phyloP scores from a whole-genome alignment of 2,329 filamentous ascomycete species.

The Dendryphion nanum region DNA sequence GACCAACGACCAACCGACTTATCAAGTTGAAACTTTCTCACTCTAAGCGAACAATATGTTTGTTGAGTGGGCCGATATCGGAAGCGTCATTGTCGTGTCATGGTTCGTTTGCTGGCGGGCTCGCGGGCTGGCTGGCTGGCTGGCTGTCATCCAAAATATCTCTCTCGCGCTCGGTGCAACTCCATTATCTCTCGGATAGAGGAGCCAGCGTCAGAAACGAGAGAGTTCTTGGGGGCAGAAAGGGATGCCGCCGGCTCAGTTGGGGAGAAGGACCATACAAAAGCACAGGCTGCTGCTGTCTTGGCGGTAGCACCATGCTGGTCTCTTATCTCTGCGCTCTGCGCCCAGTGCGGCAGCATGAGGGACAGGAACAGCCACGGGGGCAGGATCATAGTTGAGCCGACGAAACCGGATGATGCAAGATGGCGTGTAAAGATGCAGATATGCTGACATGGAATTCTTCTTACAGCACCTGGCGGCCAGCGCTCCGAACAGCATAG shows the following conservation, averaged over 20 bases:
- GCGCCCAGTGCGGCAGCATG: neutral
- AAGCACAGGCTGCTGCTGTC: slow-evolving; percentile 16
- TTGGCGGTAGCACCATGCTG: slow-evolving; percentile 21
- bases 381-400: slow-evolving; percentile 21
- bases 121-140: too few relatives aligned
- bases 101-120: too few relatives aligned
- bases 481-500: slow-evolving; percentile 53
- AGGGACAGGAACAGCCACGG: neutral
- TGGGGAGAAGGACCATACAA: slow-evolving; percentile 21
- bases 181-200: slow-evolving; percentile 29
- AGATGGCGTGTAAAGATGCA: slow-evolving; percentile 23
- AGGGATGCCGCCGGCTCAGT: slow-evolving; percentile 24
- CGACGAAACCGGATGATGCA: slow-evolving; percentile 28
- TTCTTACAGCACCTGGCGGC: slow-evolving; percentile 55
- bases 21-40: neutral
- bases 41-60: neutral
- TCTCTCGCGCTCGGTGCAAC: too few relatives aligned
- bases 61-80: slow-evolving; percentile 24
- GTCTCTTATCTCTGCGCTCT: too few relatives aligned
- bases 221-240: too few relatives aligned
- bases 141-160: too few relatives aligned
- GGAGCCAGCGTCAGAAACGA: too few relatives aligned
- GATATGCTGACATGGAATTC: slow-evolving; percentile 23
- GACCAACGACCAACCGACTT: neutral
- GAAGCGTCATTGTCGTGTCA: slow-evolving; percentile 13